These are phyloP conservation scores for Artomyces pyxidatus DNA, from an alignment of 768 basidiomycete genomes.

Conservation along the genomic window DNA sequence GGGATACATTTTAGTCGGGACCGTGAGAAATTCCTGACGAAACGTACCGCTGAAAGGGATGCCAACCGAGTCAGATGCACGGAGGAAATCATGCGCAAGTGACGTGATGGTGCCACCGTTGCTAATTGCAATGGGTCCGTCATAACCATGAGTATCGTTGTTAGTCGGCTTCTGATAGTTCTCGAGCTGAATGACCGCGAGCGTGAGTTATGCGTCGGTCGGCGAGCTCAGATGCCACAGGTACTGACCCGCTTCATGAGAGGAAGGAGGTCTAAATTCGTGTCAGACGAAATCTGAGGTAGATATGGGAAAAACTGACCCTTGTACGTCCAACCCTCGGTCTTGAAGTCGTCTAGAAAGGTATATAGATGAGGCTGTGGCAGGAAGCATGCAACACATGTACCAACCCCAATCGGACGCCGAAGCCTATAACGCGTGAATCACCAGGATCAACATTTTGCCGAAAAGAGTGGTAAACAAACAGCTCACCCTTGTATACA, in stretches of 20 bases:
- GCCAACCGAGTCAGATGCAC: slow-evolving; percentile 52
- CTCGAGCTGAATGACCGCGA: slow-evolving; percentile 42
- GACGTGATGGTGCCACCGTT: slow-evolving; percentile 59
- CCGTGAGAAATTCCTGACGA: not conserved
- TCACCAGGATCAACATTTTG: not conserved
- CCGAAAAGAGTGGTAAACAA: not conserved
- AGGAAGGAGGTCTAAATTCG: slow-evolving; percentile 47
- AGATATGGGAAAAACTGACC: slow-evolving; percentile 26
- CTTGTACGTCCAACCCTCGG: slow-evolving; percentile 57
- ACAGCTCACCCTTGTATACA: slow-evolving; percentile 20
- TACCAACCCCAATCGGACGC: slow-evolving; percentile 60
- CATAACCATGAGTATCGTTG: slow-evolving; percentile 61
- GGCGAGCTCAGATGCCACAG: not conserved
- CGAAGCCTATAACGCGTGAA: slow-evolving; percentile 39
- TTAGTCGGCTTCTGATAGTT: slow-evolving; percentile 70
- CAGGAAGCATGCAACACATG: not conserved
- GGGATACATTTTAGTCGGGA: not conserved
- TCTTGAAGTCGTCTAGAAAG: slow-evolving; percentile 59
- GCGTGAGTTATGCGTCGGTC: not conserved
- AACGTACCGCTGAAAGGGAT: slow-evolving; percentile 56
- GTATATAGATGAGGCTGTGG: slow-evolving; percentile 1
- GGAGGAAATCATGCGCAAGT: slow-evolving; percentile 62
- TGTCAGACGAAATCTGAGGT: not conserved
- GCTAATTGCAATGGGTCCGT: slow-evolving; percentile 67
- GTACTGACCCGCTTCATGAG: slow-evolving; percentile 56